A percentile compares a stretch with the other conserved stretches of the same genome.
These are phyloP conservation scores for Cyathus striatus DNA, from an alignment of 768 basidiomycete genomes.

Conservation along the genomic window DNA sequence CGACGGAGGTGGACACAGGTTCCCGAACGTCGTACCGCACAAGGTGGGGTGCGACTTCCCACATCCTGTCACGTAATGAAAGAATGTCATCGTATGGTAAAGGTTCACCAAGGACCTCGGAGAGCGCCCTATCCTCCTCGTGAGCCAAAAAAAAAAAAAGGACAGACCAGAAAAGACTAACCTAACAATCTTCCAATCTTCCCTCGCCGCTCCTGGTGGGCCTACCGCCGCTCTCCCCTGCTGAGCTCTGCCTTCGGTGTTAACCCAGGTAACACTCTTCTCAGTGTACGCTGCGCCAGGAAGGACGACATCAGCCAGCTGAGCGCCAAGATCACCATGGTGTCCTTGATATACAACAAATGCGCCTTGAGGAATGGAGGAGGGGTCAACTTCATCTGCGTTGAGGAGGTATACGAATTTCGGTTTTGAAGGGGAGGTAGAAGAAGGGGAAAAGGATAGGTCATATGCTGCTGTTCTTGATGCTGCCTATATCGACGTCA, in stretches of 20 bases:
- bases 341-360: conserved; percentile 99
- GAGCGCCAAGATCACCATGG: conserved; percentile 95
- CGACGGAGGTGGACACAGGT: conserved; percentile 66
- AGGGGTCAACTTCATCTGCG: conserved; percentile 89
- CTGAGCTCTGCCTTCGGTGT: conserved; percentile 93
- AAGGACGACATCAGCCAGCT: conserved; percentile 94
- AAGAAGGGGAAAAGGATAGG: conserved; percentile 85
- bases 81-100: conserved; percentile 89
- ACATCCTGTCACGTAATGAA: conserved; percentile 84
- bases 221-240: conserved; percentile 87
- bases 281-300: conserved; percentile 95
- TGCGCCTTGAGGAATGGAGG: conserved; percentile 82
- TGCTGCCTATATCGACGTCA: conserved; percentile 51
- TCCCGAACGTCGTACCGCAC: conserved; percentile 84
- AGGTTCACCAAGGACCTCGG: conserved; percentile 76
- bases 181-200: conserved; percentile 98
- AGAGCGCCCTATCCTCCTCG: conserved; percentile 64
- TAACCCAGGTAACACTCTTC: conserved; percentile 85
- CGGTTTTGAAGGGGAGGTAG: conserved; percentile 70
- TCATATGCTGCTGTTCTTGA: conserved; percentile 95
- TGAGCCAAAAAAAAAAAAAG: background rate
- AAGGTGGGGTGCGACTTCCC: conserved; percentile 91
- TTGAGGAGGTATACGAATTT: conserved; percentile 97
- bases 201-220: conserved; percentile 90
- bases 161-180: conserved; percentile 22